Base-by-base conservation (phyloP, 495 filamentous ascomycete species). In the Trichodelitschia bisporula region DNA sequence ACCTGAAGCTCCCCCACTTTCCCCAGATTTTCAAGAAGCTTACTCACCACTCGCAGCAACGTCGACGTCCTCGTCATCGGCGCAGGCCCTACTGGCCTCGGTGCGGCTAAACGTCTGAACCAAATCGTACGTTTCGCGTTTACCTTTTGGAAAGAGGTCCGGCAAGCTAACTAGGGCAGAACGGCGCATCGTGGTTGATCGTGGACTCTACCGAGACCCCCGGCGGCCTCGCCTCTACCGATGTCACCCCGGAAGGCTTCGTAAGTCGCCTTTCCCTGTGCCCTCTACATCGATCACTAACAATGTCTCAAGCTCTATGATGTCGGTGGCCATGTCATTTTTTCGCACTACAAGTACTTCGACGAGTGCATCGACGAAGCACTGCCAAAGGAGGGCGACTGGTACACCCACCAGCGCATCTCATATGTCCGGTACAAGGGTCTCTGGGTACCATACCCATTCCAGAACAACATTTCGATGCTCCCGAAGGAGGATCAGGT, bases 281-380 rank as follows among this genome's bases (percentile, higher is more conserved):
- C 29, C 20, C 9, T 9, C 21, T 8, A 29, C 10, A 29, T 8
- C 15, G 27, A 6, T 17, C 10, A 13, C 6, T 5, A 13, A 31
- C 29, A 31, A 24, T 11, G 8, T 31, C 18, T 29, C 6, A 29
- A 95, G 84, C 72, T 97, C 41, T 97, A 92, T 62, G 86, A 97
- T 62, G 86, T 97, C 44, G 86, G 86, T 49, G 86, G 86, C 42
- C 86, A 97, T 57, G 86, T 97, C 57, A 95, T 97, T 55, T 97
- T 97, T 67, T 97, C 86, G 37, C 86, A 97, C 66, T 97, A 95
- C 70, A 92, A 91, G 57, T 97, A 97, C 70, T 97, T 97, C 52
- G 86, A 97, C 57, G 89, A 97, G 59, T 90, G 79, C 60, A 76
- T 97, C 50, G 61, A 92, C 47, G 83, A 97, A 59, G 86, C 86